Evolutionary conservation across 2,329 filamentous ascomycete genomes (phyloP), one percentile per base, ranked within the genome.

Genomic region (Aspergillus eucalypticola): DNA sequence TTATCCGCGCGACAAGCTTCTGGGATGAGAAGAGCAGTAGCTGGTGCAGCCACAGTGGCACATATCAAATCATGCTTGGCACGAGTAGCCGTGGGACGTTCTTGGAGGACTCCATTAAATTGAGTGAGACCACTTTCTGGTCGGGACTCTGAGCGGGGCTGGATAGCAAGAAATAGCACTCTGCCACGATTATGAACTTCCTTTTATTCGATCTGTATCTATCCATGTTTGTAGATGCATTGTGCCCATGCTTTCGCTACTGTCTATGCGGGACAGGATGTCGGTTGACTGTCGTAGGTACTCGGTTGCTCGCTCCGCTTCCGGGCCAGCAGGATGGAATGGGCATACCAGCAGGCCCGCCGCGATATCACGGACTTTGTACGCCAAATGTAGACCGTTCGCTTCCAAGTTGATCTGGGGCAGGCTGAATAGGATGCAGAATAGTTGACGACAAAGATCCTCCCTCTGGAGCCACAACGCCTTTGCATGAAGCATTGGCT

Each of bases 281-380:
- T 62, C 58, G 8, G 60, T 60, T 23, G 60, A 62, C 8, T 60
- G 56, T 23, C 39, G 57, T 5, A 65, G 35, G 53, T 65, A 65
- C 8, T 60, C 61, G 3, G 44, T 29, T 11, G 62, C 60, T 32
- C 57, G 60, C 21, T 62, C 54, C 8, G 64, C 59, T 25, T 70
- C 67, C 3, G 62, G 62, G 21, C 59, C 62, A 8, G 60, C 50
- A 17, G 60, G 48, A 15, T 48, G 44, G 42, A 73, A 76, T 0
- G 75, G 73, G 44, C 73, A 76, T 29, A 69, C 69, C 10, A 77
- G 69, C 1, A 76, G 64, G 7, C 73, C 67, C 8, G 71, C 68
- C 11, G 72, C 74, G 0, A 78, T 68, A 46, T 76, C 75, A 3
- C 75, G 68, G 7, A 77, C 70, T 58, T 78, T 77, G 58, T 72